A percentile compares a stretch with the other conserved stretches of the same genome.
These are phyloP conservation scores for Cantharellus anzutake DNA, from an alignment of 768 basidiomycete genomes.

Conservation along the genomic window DNA sequence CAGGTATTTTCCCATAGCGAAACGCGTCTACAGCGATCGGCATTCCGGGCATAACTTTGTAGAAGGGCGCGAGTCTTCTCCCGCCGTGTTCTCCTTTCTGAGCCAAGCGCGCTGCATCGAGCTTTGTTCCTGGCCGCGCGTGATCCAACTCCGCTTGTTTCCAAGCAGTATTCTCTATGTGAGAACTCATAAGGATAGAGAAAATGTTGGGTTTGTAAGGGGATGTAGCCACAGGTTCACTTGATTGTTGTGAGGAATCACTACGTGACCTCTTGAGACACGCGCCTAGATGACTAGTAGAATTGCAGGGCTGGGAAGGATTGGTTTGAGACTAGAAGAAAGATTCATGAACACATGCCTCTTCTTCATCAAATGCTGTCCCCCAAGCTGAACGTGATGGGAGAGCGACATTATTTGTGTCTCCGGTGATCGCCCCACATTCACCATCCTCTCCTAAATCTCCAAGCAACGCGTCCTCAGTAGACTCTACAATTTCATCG, in stretches of 20 bases:
- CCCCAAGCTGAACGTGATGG: no score
- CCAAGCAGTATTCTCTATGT: constrained; percentile 70
- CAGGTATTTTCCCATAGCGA: constrained; percentile 79
- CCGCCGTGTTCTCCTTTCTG: constrained; percentile 18
- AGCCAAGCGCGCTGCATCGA: constrained; percentile 6
- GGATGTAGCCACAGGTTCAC: neutral
- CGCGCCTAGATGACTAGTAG: no score
- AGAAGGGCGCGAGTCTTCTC: constrained; percentile 76
- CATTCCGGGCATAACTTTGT: constrained; percentile 87
- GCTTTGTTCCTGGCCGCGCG: constrained; percentile 26
- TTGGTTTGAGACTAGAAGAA: no score
- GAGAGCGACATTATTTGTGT: no score
- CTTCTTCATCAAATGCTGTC: no score
- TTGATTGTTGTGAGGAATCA: constrained; percentile 2
- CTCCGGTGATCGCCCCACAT: no score
- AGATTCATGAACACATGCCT: no score
- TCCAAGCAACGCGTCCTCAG: no score
- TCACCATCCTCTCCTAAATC: no score
- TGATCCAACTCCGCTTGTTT: constrained; percentile 49
- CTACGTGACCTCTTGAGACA: no score
- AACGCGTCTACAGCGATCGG: constrained; percentile 97
- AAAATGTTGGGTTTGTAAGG: constrained; percentile 29
- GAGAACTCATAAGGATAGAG: constrained; percentile 75
- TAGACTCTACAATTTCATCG: no score
- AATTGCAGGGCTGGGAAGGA: no score